Conservation (phyloP, 495 filamentous ascomycete genomes). For the Letharia lupina region DNA sequence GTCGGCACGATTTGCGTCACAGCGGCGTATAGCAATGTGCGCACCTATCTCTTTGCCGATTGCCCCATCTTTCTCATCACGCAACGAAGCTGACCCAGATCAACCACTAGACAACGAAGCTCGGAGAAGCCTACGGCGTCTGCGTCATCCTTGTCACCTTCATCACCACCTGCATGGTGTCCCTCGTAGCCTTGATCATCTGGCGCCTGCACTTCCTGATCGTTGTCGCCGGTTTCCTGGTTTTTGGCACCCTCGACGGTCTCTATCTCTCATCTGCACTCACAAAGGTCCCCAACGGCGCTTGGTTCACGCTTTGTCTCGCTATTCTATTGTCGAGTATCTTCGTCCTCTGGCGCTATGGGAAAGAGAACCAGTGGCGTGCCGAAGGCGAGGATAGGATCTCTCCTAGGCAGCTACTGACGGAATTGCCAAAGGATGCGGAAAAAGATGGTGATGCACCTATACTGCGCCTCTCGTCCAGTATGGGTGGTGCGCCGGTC, state of each 20-base stretch:
- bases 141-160: constrained; percentile 71
- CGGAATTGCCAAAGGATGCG: constrained; percentile 5
- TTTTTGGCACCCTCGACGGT: constrained; percentile 54
- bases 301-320: constrained; percentile 67
- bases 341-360: constrained; percentile 65
- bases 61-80: not conserved
- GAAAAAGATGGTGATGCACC: constrained; percentile 4
- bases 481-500: constrained; percentile 40
- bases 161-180: constrained; percentile 62
- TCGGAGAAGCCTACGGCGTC: constrained; percentile 48
- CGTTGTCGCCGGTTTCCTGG: constrained; percentile 52
- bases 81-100: not conserved
- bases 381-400: constrained; percentile 55
- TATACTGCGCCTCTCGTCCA: constrained; percentile 28
- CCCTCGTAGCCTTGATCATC: constrained; percentile 57
- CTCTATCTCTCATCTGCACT: constrained; percentile 58
- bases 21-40: constrained; percentile 60
- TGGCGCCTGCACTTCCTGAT: constrained; percentile 52
- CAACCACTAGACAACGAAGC: constrained; percentile 35
- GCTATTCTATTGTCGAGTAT: constrained; percentile 47
- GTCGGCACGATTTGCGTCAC: constrained; percentile 66
- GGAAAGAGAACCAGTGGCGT: constrained; percentile 65
- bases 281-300: constrained; percentile 61
- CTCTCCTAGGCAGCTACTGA: constrained; percentile 39
- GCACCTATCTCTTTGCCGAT: constrained; percentile 9